Base-by-base conservation (phyloP, 768 basidiomycete species). In the Rhizopogon vesiculosus region DNA sequence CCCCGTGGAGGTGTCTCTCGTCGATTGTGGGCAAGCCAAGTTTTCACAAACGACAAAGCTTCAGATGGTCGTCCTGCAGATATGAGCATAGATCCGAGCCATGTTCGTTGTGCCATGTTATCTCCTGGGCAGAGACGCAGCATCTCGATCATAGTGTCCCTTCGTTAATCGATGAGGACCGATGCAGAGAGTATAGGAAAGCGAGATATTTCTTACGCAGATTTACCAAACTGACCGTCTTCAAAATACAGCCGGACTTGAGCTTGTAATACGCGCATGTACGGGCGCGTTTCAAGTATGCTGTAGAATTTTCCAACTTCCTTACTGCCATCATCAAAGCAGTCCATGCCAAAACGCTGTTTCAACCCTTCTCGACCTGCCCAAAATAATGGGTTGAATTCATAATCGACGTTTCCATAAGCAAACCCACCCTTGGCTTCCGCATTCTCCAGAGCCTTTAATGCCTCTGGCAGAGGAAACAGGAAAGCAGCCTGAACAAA, bases 191-290 rank as follows among this genome's bases (percentile, higher is more conserved):
- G 19, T 31, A 42, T 40, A 41, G 38, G 16, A n/a, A 10, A 19
- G 9, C 19, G 9, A 13, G 38, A 9, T 39, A 39, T 28, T 9
- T 65, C 74, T 28, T 59, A 76, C 73, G 68, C 67, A 7, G 75
- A 66, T 54, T 73, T 66, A 7, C 61, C 54, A 53, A 69, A 77
- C 15, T 67, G 59, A 39, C 64, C 59, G 12, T 61, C 64, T 45
- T 74, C 71, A 53, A 73, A 69, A 42, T 71, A 69, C 3, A 72
- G 31, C 0, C 72, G 65, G 0, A 74, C 73, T 8, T 73, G 65
- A 1, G 73, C 72, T 53, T 73, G 71, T 7, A 78, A 62, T 7
- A 77, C 66, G 8, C 77, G 74, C 74, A 78, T 78, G 58, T 79
- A 78, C 7, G 76, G 78, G 0, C 77, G 67, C 7, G 77, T 76